These are phyloP conservation scores for Xylaria sp. DNA, from an alignment of 2,329 filamentous ascomycete genomes.

Conservation along the genomic window DNA sequence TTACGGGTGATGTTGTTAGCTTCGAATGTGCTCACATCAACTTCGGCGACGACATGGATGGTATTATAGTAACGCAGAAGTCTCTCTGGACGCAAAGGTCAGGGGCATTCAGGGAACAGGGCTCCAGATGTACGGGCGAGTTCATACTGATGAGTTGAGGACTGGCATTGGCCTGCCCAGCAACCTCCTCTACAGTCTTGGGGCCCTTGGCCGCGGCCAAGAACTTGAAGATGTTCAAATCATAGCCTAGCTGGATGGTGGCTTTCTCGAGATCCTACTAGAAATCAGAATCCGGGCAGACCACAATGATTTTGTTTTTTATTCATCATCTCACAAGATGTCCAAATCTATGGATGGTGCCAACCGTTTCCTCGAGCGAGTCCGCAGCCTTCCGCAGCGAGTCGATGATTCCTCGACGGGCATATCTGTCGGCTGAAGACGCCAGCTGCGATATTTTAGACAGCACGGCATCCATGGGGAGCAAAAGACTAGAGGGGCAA, in stretches of 20 bases:
- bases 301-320: not conserved
- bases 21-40: not conserved
- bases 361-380: not conserved
- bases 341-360: not conserved
- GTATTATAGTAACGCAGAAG: conserved; percentile 1
- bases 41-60: not conserved
- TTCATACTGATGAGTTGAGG: not conserved
- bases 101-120: not conserved
- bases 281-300: not conserved
- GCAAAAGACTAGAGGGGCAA: too few relatives aligned
- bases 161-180: not conserved
- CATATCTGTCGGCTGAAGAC: not conserved
- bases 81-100: not conserved
- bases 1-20: conserved; percentile 1
- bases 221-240: not conserved
- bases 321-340: not conserved
- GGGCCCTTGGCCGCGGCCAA: not conserved
- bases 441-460: not conserved
- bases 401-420: not conserved
- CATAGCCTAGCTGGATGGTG: not conserved
- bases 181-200: not conserved
- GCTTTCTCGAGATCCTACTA: not conserved
- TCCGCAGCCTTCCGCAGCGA: not conserved
- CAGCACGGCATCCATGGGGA: not conserved
- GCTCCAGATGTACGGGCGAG: not conserved